Evolutionary conservation across 1,284 basidiomycete genomes (phyloP).

Genomic region (Mycosarcoma mackinlayi): DNA sequence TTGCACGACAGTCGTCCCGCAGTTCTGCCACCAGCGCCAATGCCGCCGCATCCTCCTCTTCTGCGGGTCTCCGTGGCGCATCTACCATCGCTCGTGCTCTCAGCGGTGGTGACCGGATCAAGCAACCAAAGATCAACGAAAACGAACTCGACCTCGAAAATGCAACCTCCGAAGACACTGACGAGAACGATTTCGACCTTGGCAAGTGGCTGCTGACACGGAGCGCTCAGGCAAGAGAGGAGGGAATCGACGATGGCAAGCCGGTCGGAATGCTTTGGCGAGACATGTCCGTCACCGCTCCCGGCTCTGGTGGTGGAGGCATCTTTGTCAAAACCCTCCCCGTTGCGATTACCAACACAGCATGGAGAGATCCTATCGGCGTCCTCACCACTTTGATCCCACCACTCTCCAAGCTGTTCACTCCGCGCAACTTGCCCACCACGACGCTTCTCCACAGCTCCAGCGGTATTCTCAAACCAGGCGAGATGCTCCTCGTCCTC

Average conservation of each 20-base stretch:
- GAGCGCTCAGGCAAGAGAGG: conserved; percentile 32
- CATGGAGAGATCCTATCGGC: conserved; percentile 50
- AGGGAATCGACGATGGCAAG: conserved; percentile 52
- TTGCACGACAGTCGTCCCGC: conserved; percentile 33
- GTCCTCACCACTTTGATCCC: conserved; percentile 51
- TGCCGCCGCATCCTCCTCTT: conserved; percentile 9
- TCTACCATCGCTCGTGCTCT: conserved; percentile 21
- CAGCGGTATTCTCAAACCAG: conserved; percentile 54
- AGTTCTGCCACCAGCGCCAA: conserved; percentile 2
- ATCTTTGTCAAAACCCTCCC: conserved; percentile 61
- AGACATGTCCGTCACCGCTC: conserved; percentile 49
- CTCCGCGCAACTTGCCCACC: conserved; percentile 32
- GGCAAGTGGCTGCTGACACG: conserved; percentile 51
- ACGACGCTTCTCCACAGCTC: conserved; percentile 41
- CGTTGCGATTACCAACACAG: conserved; percentile 55
- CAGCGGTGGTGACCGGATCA: conserved; percentile 16
- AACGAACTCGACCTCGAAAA: conserved; percentile 24
- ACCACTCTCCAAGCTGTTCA: conserved; percentile 27
- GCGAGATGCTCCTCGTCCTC: conserved; percentile 63
- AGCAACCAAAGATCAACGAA: conserved; percentile 21
- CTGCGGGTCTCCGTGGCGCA: conserved; percentile 10
- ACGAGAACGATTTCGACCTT: conserved; percentile 50
- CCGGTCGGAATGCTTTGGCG: conserved; percentile 59
- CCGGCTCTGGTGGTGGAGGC: conserved; percentile 48
- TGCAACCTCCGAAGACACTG: conserved; percentile 1